Conservation (phyloP, 805 yeast genomes). For the Brettanomyces bruxellensis region DNA sequence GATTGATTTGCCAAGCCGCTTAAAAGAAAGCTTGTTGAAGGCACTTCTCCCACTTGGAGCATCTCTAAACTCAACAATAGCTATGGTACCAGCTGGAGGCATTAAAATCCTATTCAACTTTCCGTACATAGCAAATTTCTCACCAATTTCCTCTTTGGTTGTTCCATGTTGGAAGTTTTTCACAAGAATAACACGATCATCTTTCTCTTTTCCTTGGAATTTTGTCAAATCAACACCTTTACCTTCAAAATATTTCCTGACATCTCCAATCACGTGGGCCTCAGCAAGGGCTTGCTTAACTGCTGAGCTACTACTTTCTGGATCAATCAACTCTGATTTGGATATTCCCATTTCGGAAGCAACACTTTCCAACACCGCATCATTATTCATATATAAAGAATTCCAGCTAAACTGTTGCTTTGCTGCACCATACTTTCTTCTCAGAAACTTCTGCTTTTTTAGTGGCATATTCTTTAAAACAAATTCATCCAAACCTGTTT, state of each 20-base stretch:
- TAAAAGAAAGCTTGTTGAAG: slow-evolving; percentile 76
- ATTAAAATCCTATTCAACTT: slow-evolving; percentile 69
- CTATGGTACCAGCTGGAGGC: slow-evolving; percentile 97
- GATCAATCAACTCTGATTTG: slow-evolving; percentile 79
- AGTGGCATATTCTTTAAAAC: slow-evolving; percentile 85
- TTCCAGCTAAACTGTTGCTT: slow-evolving; percentile 92
- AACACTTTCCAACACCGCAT: slow-evolving; percentile 86
- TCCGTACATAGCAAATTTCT: slow-evolving; percentile 73
- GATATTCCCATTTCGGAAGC: slow-evolving; percentile 76
- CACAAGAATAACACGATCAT: slow-evolving; percentile 71
- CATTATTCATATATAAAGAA: slow-evolving; percentile 80
- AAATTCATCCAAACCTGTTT: slow-evolving; percentile 75
- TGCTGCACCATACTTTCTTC: slow-evolving; percentile 75
- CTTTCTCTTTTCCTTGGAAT: slow-evolving; percentile 61
- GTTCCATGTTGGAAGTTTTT: slow-evolving; percentile 92
- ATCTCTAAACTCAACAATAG: slow-evolving; percentile 83
- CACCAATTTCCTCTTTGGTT: slow-evolving; percentile 68
- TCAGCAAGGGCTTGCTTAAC: slow-evolving; percentile 97
- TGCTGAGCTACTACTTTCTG: slow-evolving; percentile 78
- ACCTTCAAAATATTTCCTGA: slow-evolving; percentile 74
- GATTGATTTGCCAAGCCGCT: slow-evolving; percentile 80
- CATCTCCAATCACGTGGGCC: slow-evolving; percentile 89
- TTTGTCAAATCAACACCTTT: slow-evolving; percentile 78
- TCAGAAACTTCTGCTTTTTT: slow-evolving; percentile 82
- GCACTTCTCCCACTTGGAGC: slow-evolving; percentile 82